Evolutionary conservation across 2,329 filamentous ascomycete species (phyloP).

Genomic region (Pseudogymnoascus sp.): DNA sequence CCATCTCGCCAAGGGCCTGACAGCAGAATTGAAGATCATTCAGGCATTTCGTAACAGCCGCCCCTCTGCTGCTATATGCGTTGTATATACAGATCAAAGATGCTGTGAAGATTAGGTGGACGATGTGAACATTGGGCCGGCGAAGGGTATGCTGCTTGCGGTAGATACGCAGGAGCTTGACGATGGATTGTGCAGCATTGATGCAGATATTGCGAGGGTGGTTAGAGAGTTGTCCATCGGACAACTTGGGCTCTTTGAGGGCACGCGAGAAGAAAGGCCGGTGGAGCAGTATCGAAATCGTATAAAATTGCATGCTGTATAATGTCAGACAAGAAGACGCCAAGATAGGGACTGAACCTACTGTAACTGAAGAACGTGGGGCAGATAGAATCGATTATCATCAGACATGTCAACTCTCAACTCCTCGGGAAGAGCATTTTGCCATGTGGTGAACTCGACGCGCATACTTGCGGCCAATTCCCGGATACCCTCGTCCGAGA

Average conservation of each 20-base stretch:
- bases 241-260: neutral
- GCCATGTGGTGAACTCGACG: conserved; percentile 9
- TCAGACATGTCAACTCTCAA: conserved; percentile 9
- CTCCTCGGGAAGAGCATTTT: conserved; percentile 7
- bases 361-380: conserved; percentile 11
- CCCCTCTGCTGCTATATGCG: conserved; percentile 9
- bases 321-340: neutral
- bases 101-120: conserved; percentile 11
- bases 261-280: conserved; percentile 10
- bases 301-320: conserved; percentile 11
- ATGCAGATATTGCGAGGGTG: conserved; percentile 9
- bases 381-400: conserved; percentile 10
- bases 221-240: neutral
- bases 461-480: conserved; percentile 10
- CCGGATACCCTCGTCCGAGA: conserved; percentile 9
- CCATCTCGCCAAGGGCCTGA: conserved; percentile 11
- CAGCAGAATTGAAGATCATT: conserved; percentile 12
- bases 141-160: conserved; percentile 11
- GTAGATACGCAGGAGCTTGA: conserved; percentile 9
- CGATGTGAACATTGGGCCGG: conserved; percentile 9
- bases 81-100: conserved; percentile 12
- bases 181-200: conserved; percentile 8
- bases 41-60: neutral
- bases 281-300: conserved; percentile 10
- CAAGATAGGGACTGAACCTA: conserved; percentile 4